phyloP scores from a whole-genome alignment of 192 early-diverging fungal genomes.

The Chytriomyces confervae region DNA sequence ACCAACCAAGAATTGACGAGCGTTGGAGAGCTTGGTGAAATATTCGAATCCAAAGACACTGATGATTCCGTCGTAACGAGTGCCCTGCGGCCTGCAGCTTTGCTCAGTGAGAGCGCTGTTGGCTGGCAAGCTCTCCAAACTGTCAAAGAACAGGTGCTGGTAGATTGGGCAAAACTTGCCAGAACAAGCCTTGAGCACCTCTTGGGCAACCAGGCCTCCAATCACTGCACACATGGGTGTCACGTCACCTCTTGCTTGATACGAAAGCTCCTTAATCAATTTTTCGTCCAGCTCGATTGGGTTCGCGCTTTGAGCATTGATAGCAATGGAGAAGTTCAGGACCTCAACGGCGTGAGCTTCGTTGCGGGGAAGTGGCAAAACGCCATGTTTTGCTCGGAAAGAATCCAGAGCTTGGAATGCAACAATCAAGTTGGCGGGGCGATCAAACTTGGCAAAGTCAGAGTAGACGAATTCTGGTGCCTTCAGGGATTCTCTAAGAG shows the following conservation, averaged over 20 bases:
- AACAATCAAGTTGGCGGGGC: slow-evolving; percentile 89
- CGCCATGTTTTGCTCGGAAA: slow-evolving; percentile 67
- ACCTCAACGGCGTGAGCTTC: slow-evolving; percentile 87
- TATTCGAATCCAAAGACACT: slow-evolving; percentile 95
- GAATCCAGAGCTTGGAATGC: slow-evolving; percentile 94
- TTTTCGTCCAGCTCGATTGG: slow-evolving; percentile 81
- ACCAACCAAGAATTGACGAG: slow-evolving; percentile 93
- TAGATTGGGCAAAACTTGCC: slow-evolving; percentile 94
- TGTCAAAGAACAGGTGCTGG: slow-evolving; percentile 97
- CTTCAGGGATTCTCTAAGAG: slow-evolving; percentile 75
- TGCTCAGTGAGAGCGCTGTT: slow-evolving; percentile 71
- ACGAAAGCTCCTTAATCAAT: slow-evolving; percentile 85
- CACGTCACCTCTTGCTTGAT: slow-evolving; percentile 87
- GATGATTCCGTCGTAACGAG: slow-evolving; percentile 95
- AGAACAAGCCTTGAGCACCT: slow-evolving; percentile 97
- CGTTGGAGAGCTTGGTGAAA: slow-evolving; percentile 84
- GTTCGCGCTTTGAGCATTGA: slow-evolving; percentile 69
- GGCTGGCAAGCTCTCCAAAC: slow-evolving; percentile 92
- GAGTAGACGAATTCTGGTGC: slow-evolving; percentile 85
- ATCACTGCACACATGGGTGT: slow-evolving; percentile 96
- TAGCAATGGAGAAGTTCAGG: slow-evolving; percentile 69
- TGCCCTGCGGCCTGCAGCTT: slow-evolving; percentile 75
- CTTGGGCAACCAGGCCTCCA: slow-evolving; percentile 96
- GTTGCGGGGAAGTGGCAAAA: slow-evolving; percentile 84
- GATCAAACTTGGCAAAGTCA: slow-evolving; percentile 98